Evolutionary conservation across 345 rosid genomes (phyloP), one percentile per base, ranked within the genome.

Genomic region (Excoecaria cochinchinensis): DNA sequence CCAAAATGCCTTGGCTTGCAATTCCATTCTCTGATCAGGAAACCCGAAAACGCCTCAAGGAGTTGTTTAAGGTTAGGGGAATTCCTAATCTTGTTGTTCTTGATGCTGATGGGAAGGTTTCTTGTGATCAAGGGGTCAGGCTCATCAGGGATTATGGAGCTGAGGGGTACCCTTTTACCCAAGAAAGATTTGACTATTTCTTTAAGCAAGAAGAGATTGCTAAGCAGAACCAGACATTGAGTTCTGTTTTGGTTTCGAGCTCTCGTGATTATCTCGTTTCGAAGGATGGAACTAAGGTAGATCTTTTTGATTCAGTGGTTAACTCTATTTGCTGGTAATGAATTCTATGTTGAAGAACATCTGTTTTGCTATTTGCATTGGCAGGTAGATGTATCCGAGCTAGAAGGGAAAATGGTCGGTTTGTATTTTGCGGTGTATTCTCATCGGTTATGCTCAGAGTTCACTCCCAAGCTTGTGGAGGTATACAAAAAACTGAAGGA

Each of bases 401-500:
- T 92, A 22, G 88, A 87, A 84, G 97, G 95, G 69, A 92, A 85
- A 74, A 84, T 86, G 59, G 82, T 86, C 1, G 90, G 93, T 3
- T 84, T 92, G 65, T 90, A 87, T 77, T 86, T 92, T 79, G 76
- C 86, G 1, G 72, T 67, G 8, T 74, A 69, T 19, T 71, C 87
- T 40, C 78, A 72, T 75, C 52, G 53, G 31, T 1, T 51, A 38
- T 83, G 88, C 40, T 63, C 56, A 5, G 90, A 82, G 38, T 90
- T 90, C 73, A 86, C 89, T 72, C 82, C 77, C 16, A 83, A 86
- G 74, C 92, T 87, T 22, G 81, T 76, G 31, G 88, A 90, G 55
- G 73, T 85, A 22, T 87, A 86, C 67, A 68, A 81, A 48, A 84
- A 87, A 71, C 69, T 89, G 72, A 87, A 88, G 81, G 91, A 81